These are phyloP conservation scores for Onygena corvina DNA, from an alignment of 2,329 filamentous ascomycete species.

Conservation along the genomic window DNA sequence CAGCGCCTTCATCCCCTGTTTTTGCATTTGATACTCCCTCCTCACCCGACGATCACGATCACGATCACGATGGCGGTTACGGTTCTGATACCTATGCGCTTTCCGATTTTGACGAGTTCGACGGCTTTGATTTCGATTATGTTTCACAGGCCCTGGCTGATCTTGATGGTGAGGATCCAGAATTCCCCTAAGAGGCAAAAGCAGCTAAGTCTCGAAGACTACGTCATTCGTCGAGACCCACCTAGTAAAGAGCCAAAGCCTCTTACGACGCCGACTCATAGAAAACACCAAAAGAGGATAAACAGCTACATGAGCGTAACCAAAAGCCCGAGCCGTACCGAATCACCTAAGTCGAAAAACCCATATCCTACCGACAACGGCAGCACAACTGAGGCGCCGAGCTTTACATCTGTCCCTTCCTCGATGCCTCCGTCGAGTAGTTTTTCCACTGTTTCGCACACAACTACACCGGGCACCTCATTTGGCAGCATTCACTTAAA, in stretches of 20 bases:
- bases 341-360: neutral
- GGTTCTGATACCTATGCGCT: slow-evolving; percentile 12
- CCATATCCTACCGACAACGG: no score
- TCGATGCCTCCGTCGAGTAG: neutral
- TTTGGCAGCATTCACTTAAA: neutral
- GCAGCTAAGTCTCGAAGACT: slow-evolving; percentile 16
- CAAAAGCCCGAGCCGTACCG: neutral
- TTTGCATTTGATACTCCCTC: slow-evolving; percentile 16
- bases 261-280: neutral
- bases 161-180: slow-evolving; percentile 14
- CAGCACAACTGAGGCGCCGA: neutral
- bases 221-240: neutral
- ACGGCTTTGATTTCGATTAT: slow-evolving; percentile 16
- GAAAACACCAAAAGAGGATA: neutral
- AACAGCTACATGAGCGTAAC: neutral
- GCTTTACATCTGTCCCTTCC: neutral
- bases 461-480: neutral
- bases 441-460: neutral
- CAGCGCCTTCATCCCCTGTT: slow-evolving; percentile 19
- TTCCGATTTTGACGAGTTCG: slow-evolving; percentile 12
- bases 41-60: neutral
- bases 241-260: neutral
- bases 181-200: slow-evolving; percentile 13
- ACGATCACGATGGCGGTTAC: neutral
- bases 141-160: slow-evolving; percentile 15